A percentile compares a stretch with the other conserved stretches of the same genome.
Conservation (phyloP, 306 rosid genomes). For the Medicago lupulina region DNA sequence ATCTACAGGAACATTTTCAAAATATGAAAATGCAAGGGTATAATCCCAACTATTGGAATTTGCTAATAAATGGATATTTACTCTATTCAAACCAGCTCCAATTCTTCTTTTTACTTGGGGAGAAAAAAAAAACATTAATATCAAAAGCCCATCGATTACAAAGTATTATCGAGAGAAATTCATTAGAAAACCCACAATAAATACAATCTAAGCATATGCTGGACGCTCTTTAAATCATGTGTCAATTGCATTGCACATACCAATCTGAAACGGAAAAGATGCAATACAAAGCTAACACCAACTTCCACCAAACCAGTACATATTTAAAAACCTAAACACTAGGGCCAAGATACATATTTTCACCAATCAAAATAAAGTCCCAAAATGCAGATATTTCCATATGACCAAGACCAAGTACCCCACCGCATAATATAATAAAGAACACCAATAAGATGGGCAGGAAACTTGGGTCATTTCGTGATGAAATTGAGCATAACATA, state of each 20-base stretch:
- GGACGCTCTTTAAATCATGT: slow-evolving; percentile 44
- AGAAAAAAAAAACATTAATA: neutral
- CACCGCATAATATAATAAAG: slow-evolving; percentile 55
- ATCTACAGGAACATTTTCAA: no score
- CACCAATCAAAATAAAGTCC: slow-evolving; percentile 64
- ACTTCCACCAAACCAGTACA: slow-evolving; percentile 59
- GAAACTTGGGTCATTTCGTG: slow-evolving; percentile 57
- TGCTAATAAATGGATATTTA: no score
- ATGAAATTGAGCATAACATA: slow-evolving; percentile 57
- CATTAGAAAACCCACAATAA: slow-evolving; percentile 29
- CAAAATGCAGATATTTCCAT: slow-evolving; percentile 59
- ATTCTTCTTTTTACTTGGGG: neutral
- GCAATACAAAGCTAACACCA: slow-evolving; percentile 55
- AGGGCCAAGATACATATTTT: slow-evolving; percentile 62
- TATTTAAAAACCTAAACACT: slow-evolving; percentile 59
- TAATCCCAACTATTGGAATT: no score
- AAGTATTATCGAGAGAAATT: neutral
- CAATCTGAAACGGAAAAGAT: slow-evolving; percentile 48
- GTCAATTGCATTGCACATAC: slow-evolving; percentile 48
- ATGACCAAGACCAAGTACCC: slow-evolving; percentile 63
- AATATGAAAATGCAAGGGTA: no score
- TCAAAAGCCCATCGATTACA: neutral
- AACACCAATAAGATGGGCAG: slow-evolving; percentile 58
- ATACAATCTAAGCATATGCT: slow-evolving; percentile 48
- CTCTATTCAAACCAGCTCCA: no score